Evolutionary conservation across 306 rosid genomes (phyloP).

Genomic region (Malus sylvestris): DNA sequence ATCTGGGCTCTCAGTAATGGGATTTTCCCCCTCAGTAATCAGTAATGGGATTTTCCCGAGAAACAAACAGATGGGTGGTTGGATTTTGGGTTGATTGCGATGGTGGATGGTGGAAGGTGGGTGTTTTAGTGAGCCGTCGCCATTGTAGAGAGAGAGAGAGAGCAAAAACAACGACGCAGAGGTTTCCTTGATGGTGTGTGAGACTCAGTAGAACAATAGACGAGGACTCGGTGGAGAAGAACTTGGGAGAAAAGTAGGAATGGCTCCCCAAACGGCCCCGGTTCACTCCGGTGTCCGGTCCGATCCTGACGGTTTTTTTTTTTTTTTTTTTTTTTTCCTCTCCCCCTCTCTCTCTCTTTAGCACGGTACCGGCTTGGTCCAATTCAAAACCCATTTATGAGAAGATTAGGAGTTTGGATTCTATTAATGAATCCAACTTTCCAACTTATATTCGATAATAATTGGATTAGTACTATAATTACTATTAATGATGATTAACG

Average conservation of each 20-base stretch:
- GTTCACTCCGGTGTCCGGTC: not conserved
- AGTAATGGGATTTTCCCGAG: conserved; percentile 6
- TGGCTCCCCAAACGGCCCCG: not conserved
- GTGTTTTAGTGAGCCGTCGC: not conserved
- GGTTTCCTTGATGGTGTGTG: not conserved
- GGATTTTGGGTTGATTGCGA: not conserved
- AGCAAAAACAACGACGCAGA: not conserved
- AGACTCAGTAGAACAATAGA: not conserved
- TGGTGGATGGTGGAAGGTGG: not conserved
- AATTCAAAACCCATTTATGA: too few species aligned
- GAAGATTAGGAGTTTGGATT: too few species aligned
- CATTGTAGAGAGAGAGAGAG: not conserved
- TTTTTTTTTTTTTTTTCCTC: too few species aligned
- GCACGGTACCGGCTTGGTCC: too few species aligned
- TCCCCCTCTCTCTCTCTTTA: too few species aligned
- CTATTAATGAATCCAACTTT: too few species aligned
- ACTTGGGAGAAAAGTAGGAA: not conserved
- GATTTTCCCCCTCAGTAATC: not conserved
- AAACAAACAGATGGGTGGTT: conserved; percentile 6
- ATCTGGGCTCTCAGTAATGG: not conserved
- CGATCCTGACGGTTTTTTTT: not conserved
- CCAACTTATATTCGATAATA: too few species aligned
- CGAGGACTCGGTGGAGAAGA: not conserved
- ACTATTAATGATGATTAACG: too few species aligned
- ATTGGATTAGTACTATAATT: too few species aligned